A percentile compares a stretch with the other conserved stretches of the same genome.
phyloP scores from a whole-genome alignment of 495 filamentous ascomycete species.

The Aspergillus wentii region DNA sequence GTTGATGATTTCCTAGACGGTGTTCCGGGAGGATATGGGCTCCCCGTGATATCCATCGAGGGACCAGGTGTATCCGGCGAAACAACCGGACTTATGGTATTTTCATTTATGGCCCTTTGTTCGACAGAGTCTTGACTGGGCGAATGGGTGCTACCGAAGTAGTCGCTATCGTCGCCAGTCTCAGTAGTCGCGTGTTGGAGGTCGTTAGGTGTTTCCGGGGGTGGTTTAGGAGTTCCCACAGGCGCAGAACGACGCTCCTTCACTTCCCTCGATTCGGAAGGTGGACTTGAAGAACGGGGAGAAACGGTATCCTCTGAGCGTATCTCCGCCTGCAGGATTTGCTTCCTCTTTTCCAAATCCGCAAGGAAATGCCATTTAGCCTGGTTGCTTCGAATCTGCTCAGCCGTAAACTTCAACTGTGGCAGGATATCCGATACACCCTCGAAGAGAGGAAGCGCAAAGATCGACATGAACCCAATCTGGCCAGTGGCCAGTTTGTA shows the following conservation, averaged over 20 bases:
- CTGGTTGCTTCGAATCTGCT: slow-evolving; percentile 74
- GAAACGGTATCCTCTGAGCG: slow-evolving; percentile 24
- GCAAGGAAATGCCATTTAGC: slow-evolving; percentile 65
- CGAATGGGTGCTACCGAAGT: too few species aligned
- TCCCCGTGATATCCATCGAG: slow-evolving; percentile 37
- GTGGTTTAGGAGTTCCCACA: too few species aligned
- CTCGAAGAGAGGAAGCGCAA: slow-evolving; percentile 86
- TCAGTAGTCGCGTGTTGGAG: too few species aligned
- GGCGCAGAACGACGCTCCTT: too few species aligned
- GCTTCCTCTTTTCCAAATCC: slow-evolving; percentile 41
- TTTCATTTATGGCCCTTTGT: too few species aligned
- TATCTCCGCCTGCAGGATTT: slow-evolving; percentile 18
- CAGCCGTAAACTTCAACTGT: slow-evolving; percentile 72
- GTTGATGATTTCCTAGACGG: slow-evolving; percentile 34
- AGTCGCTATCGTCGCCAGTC: too few species aligned
- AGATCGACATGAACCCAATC: slow-evolving; percentile 93
- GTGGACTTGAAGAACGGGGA: slow-evolving; percentile 36
- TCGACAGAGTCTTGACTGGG: too few species aligned
- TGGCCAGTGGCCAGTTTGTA: slow-evolving; percentile 82
- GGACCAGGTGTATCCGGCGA: slow-evolving; percentile 37
- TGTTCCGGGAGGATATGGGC: slow-evolving; percentile 12
- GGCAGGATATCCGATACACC: slow-evolving; percentile 80
- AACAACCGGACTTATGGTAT: slow-evolving; percentile 32
- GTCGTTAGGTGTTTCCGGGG: too few species aligned
- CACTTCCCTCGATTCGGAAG: too few species aligned